Evolutionary conservation across 2,329 filamentous ascomycete genomes (phyloP).

Genomic region (Thelonectria olida): DNA sequence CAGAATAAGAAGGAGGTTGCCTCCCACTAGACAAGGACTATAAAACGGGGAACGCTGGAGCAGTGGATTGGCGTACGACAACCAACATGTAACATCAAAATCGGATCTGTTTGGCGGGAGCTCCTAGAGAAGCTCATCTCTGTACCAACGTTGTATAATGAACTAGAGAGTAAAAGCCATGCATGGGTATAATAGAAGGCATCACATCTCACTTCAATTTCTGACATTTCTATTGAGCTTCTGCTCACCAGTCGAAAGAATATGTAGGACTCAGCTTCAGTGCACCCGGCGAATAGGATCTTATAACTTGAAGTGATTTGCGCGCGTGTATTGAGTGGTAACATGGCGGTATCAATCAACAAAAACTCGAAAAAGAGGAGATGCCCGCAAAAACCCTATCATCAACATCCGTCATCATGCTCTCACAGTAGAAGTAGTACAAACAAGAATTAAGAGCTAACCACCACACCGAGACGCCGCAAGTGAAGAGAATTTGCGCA

Average conservation of each 20-base stretch:
- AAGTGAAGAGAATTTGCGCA: neutral
- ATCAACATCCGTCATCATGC: constrained; percentile 15
- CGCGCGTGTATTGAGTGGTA: constrained; percentile 32
- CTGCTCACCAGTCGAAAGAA: too few species aligned
- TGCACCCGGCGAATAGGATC: too few species aligned
- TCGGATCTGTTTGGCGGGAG: constrained; percentile 26
- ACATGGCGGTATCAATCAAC: constrained; percentile 34
- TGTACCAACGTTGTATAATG: constrained; percentile 42
- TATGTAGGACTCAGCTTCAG: too few species aligned
- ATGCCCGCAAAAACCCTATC: constrained; percentile 23
- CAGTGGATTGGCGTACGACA: constrained; percentile 25
- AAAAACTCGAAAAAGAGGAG: constrained; percentile 18
- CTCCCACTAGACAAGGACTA: neutral
- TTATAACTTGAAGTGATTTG: neutral
- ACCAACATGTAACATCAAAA: constrained; percentile 36
- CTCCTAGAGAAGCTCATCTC: constrained; percentile 24
- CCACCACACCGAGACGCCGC: constrained; percentile 16
- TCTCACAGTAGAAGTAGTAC: constrained; percentile 4
- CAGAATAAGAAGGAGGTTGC: constrained; percentile 26
- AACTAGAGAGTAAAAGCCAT: constrained; percentile 28
- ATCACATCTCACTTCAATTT: constrained; percentile 36
- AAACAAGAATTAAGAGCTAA: neutral
- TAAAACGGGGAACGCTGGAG: constrained; percentile 11
- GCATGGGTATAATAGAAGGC: constrained; percentile 35
- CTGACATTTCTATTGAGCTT: too few species aligned